Percentiles rank a stretch among this genome's conserved stretches.
Evolutionary conservation across 495 filamentous ascomycete species (phyloP).

Genomic region (Aspergillus haitiensis): DNA sequence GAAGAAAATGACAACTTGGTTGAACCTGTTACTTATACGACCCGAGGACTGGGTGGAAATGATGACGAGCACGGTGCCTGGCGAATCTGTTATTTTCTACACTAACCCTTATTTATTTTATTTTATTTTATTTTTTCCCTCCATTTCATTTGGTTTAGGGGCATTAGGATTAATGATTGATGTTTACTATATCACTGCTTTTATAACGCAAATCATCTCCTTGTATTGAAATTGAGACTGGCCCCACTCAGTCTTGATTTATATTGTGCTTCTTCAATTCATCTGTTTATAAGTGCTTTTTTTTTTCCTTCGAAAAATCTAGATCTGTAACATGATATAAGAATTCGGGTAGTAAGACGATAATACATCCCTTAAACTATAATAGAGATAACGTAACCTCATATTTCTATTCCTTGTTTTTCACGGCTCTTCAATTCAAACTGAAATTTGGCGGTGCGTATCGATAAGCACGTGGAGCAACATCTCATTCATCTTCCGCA

Average conservation of each 20-base stretch:
- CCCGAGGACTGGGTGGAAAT: conserved; percentile 9
- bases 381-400: too few relatives aligned
- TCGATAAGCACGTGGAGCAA: conserved; percentile 35
- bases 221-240: too few relatives aligned
- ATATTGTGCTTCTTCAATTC: too few relatives aligned
- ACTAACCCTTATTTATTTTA: conserved; percentile 3
- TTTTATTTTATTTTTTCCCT: too few relatives aligned
- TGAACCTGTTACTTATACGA: conserved; percentile 5
- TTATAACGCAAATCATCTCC: not conserved
- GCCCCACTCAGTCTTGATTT: too few relatives aligned
- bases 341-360: too few relatives aligned
- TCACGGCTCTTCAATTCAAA: not conserved
- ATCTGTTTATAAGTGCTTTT: too few relatives aligned
- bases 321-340: too few relatives aligned
- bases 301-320: too few relatives aligned
- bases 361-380: too few relatives aligned
- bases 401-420: too few relatives aligned
- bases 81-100: conserved; percentile 20
- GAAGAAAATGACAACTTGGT: conserved; percentile 13
- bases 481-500: conserved; percentile 1
- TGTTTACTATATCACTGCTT: conserved; percentile 9
- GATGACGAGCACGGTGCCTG: conserved; percentile 29
- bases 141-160: not conserved
- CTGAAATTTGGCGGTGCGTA: conserved; percentile 7
- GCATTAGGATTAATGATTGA: conserved; percentile 10